Evolutionary conservation across 1,139 yeast genomes (phyloP).

Genomic region (Debaryomyces sp.): DNA sequence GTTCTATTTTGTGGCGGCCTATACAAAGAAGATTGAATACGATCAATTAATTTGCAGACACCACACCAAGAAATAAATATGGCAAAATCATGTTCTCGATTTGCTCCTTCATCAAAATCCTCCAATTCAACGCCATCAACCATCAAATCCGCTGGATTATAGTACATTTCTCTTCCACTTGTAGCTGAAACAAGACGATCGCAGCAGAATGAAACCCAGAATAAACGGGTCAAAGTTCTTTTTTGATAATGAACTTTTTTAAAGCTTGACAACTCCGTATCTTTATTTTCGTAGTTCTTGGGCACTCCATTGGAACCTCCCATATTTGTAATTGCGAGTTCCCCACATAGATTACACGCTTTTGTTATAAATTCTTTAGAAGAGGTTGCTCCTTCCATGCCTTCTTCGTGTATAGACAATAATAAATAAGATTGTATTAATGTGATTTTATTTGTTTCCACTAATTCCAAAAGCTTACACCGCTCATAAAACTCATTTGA

Average conservation of each 20-base stretch:
- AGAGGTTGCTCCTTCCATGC: conserved; percentile 25
- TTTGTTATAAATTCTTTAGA: conserved; percentile 24
- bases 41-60: conserved; percentile 21
- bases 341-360: conserved; percentile 28
- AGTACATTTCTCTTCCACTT: conserved; percentile 26
- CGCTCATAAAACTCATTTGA: conserved; percentile 23
- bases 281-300: not conserved
- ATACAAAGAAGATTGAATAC: conserved; percentile 22
- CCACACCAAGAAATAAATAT: conserved; percentile 22
- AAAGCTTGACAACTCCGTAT: not conserved
- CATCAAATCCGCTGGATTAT: conserved; percentile 22
- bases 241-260: conserved; percentile 15
- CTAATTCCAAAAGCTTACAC: conserved; percentile 26
- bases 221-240: conserved; percentile 21
- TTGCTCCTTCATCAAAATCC: conserved; percentile 22
- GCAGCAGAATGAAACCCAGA: conserved; percentile 29
- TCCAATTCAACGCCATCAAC: conserved; percentile 20
- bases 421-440: conserved; percentile 27
- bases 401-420: conserved; percentile 30
- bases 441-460: conserved; percentile 26
- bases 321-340: conserved; percentile 26
- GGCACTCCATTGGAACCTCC: conserved; percentile 21
- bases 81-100: conserved; percentile 18
- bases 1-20: conserved; percentile 27
- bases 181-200: conserved; percentile 29